Percentiles rank a stretch among this genome's conserved stretches.
Evolutionary conservation across 768 basidiomycete species (phyloP).

Genomic region (Leccinum rimulosum): DNA sequence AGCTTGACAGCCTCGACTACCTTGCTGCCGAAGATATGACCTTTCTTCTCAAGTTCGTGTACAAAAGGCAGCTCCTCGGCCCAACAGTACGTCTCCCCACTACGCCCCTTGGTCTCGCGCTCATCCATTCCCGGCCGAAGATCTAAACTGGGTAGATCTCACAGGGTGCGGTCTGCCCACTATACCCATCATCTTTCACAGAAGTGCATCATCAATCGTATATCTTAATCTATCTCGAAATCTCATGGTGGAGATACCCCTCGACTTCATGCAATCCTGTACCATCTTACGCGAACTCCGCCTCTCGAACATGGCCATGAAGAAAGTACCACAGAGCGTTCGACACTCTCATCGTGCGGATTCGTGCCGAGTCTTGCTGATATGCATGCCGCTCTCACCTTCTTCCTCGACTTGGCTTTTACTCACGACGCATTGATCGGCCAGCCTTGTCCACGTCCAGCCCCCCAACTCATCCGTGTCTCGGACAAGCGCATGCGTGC

Average conservation of each 20-base stretch:
- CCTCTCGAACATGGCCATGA: slow-evolving; percentile 90
- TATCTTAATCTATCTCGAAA: slow-evolving; percentile 89
- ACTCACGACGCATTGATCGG: too few species aligned
- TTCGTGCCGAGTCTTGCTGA: too few species aligned
- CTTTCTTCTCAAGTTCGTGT: slow-evolving; percentile 88
- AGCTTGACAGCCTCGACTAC: slow-evolving; percentile 73
- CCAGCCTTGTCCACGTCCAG: too few species aligned
- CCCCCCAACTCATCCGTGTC: too few species aligned
- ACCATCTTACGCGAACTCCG: slow-evolving; percentile 79
- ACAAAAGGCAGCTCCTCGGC: slow-evolving; percentile 72
- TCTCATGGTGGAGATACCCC: slow-evolving; percentile 93
- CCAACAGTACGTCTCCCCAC: slow-evolving; percentile 47
- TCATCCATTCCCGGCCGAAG: slow-evolving; percentile 57
- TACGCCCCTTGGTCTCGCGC: neutral
- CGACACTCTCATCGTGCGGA: too few species aligned
- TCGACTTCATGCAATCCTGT: slow-evolving; percentile 93
- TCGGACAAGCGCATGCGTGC: too few species aligned
- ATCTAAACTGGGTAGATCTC: slow-evolving; percentile 73
- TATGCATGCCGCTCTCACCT: too few species aligned
- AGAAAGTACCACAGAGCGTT: slow-evolving; percentile 84
- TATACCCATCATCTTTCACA: slow-evolving; percentile 84
- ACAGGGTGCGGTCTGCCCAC: slow-evolving; percentile 77
- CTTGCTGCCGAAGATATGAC: slow-evolving; percentile 76
- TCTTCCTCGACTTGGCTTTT: too few species aligned
- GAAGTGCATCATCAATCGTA: slow-evolving; percentile 79